Percentiles rank a stretch among this genome's conserved stretches.
These are phyloP conservation scores for Zasmidium angulare DNA, from an alignment of 2,329 filamentous ascomycete genomes.

Conservation along the genomic window DNA sequence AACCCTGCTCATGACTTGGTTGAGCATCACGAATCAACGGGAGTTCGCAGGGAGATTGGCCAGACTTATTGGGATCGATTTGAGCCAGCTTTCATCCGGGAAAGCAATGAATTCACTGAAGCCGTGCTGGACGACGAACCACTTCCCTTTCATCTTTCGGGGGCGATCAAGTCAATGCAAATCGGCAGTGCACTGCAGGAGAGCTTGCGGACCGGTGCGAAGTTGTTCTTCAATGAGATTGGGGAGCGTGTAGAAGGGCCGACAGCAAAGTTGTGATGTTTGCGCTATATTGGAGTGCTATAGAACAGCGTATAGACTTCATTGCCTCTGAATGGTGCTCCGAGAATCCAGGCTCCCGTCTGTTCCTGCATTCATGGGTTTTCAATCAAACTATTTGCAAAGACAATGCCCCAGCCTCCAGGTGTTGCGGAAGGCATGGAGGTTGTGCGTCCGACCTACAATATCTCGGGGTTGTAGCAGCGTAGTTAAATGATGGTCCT, in stretches of 20 bases:
- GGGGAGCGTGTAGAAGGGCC: constrained; percentile 14
- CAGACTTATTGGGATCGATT: constrained; percentile 63
- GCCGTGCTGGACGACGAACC: constrained; percentile 56
- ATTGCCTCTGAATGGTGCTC: too few species aligned
- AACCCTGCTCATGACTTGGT: constrained; percentile 57
- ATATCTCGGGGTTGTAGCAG: too few species aligned
- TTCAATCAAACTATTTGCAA: too few species aligned
- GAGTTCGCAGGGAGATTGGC: constrained; percentile 59
- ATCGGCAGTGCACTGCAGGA: constrained; percentile 56
- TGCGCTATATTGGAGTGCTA: too few species aligned
- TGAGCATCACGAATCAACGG: constrained; percentile 52
- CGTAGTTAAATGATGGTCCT: too few species aligned
- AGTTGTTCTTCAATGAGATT: constrained; percentile 56
- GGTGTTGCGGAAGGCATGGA: too few species aligned
- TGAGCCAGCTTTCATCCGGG: constrained; percentile 59
- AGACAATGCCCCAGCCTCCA: too few species aligned
- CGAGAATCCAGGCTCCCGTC: too few species aligned
- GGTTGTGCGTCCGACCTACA: too few species aligned
- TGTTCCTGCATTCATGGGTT: too few species aligned
- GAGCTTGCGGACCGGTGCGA: constrained; percentile 42
- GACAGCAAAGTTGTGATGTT: neutral
- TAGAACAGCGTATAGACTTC: too few species aligned
- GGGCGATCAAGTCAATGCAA: constrained; percentile 59
- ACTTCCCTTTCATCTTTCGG: constrained; percentile 56
- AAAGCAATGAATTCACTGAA: constrained; percentile 63